phyloP scores from a whole-genome alignment of 2,329 filamentous ascomycete genomes.

The Ophiostoma populinum region DNA sequence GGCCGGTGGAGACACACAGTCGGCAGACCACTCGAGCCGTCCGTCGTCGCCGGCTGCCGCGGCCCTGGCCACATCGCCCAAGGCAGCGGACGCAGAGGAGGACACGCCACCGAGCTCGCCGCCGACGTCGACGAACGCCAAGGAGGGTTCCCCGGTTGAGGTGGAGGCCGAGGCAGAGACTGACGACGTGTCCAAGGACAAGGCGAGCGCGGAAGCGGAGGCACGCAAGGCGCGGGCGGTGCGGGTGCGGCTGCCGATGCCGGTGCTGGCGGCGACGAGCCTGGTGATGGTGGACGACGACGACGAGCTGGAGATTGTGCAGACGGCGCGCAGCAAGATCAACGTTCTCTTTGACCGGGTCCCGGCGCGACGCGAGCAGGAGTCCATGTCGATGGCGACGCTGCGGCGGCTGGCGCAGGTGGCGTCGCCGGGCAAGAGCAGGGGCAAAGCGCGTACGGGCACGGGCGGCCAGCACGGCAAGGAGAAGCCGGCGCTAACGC shows the following conservation, averaged over 20 bases:
- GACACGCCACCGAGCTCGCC: conserved; percentile 58
- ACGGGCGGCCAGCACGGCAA: conserved; percentile 8
- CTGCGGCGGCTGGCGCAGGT: conserved; percentile 62
- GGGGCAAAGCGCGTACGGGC: conserved; percentile 10
- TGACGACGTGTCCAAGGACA: conserved; percentile 41
- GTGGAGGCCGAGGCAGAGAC: conserved; percentile 1
- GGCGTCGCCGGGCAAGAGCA: conserved; percentile 38
- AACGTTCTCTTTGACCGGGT: conserved; percentile 53
- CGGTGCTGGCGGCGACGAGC: conserved; percentile 21
- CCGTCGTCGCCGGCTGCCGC: conserved; percentile 30
- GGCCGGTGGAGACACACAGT: too few species aligned
- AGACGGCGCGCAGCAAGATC: conserved; percentile 31
- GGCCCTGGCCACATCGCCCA: conserved; percentile 32
- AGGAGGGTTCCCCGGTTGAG: background rate
- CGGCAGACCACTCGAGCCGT: conserved; percentile 44
- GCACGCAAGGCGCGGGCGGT: conserved; percentile 16
- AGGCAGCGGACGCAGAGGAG: conserved; percentile 16
- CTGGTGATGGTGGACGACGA: conserved; percentile 23
- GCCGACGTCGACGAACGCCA: too few species aligned
- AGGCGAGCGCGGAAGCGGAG: conserved; percentile 22
- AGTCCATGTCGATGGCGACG: conserved; percentile 44
- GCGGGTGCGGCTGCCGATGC: conserved; percentile 32
- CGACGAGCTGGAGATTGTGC: conserved; percentile 47
- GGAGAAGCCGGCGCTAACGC: conserved; percentile 21
- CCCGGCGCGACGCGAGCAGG: conserved; percentile 43